A percentile compares a stretch with the other conserved stretches of the same genome.
These are phyloP conservation scores for Aethionema arabicum DNA, from an alignment of 345 rosid species.

Conservation along the genomic window DNA sequence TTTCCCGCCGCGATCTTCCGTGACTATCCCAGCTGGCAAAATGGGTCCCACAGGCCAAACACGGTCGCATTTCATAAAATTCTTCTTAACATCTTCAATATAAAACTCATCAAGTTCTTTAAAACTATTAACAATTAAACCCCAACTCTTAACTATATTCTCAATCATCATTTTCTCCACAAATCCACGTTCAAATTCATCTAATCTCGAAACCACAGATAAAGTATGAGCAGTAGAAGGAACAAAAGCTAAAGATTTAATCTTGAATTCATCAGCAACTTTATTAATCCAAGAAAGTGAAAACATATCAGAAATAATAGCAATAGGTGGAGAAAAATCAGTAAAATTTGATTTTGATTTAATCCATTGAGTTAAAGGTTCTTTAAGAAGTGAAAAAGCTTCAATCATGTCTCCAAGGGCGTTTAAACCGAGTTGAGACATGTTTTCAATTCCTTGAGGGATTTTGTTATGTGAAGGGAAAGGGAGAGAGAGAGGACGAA, in stretches of 20 bases:
- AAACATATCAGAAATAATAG: conserved; percentile 48
- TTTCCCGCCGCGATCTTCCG: conserved; percentile 40
- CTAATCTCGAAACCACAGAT: conserved; percentile 31
- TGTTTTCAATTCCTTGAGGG: conserved; percentile 27
- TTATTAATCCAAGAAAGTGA: conserved; percentile 48
- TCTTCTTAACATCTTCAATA: conserved; percentile 33
- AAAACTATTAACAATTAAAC: conserved; percentile 42
- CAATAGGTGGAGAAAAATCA: conserved; percentile 36
- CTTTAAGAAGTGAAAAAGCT: conserved; percentile 25
- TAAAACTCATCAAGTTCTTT: conserved; percentile 34
- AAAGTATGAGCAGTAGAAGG: conserved; percentile 47
- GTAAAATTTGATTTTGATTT: conserved; percentile 17
- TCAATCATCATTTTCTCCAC: conserved; percentile 13
- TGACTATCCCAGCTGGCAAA: background rate
- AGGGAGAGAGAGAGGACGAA: conserved; percentile 34
- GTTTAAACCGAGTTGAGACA: conserved; percentile 14
- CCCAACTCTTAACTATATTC: conserved; percentile 38
- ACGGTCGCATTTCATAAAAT: conserved; percentile 30
- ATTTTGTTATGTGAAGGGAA: conserved; percentile 34
- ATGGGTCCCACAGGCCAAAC: conserved; percentile 51
- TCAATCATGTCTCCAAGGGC: conserved; percentile 11
- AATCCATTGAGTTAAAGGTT: conserved; percentile 43
- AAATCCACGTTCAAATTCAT: conserved; percentile 25
- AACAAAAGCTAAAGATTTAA: conserved; percentile 40
- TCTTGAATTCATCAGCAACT: conserved; percentile 13